phyloP scores from a whole-genome alignment of 202 grass and related monocot genomes.

The Bolboschoenoplectus hybrid region DNA sequence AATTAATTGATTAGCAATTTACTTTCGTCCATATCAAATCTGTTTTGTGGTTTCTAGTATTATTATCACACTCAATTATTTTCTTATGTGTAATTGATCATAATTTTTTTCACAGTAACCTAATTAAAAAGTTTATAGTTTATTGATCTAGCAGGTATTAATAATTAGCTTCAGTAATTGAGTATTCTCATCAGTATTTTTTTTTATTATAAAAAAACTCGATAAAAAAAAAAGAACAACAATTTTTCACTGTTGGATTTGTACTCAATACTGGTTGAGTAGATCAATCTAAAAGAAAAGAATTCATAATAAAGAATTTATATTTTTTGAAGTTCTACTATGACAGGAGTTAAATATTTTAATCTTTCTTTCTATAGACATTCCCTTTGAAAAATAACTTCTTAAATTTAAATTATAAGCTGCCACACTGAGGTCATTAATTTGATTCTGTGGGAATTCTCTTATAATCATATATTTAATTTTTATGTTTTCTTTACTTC shows the following conservation, averaged over 20 bases:
- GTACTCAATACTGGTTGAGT: background rate
- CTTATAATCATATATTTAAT: background rate
- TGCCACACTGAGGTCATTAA: background rate
- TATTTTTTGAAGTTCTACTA: background rate
- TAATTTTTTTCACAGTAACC: background rate
- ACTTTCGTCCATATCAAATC: background rate
- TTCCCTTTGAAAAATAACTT: background rate
- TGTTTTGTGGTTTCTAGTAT: background rate
- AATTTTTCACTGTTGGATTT: background rate
- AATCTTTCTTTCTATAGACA: background rate
- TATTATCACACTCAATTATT: background rate
- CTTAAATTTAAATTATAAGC: background rate
- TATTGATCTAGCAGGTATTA: background rate
- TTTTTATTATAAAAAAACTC: background rate
- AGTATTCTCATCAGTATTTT: background rate
- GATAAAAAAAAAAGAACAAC: background rate
- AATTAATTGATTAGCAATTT: background rate
- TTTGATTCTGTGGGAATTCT: background rate
- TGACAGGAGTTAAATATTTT: background rate
- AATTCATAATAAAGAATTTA: background rate
- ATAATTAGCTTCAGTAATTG: background rate
- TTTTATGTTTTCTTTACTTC: background rate
- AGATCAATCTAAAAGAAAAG: background rate
- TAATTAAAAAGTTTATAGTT: background rate
- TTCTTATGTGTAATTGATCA: background rate